Base-by-base conservation (phyloP, 1,139 yeast genomes). In the Schwanniomyces etchellsii region DNA sequence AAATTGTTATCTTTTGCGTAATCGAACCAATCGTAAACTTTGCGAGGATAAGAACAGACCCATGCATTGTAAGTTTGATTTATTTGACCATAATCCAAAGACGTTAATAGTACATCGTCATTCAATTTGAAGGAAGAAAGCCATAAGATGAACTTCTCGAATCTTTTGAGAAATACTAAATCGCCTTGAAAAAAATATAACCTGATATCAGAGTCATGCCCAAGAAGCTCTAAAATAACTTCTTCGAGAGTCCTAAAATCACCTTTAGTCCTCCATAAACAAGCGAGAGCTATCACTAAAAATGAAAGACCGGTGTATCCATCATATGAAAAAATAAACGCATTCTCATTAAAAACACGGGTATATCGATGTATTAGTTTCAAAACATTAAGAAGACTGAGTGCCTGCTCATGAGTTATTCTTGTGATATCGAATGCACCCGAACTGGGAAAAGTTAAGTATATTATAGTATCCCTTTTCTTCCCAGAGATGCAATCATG, bases 241-340 rank as follows among this genome's bases (percentile, higher is more conserved):
- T 53, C 52, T 36, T 63, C 68, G 16, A 45, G 31, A 4, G 49
- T 38, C n/a, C 43, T 43, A 22, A 14, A 13, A 7, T 28, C 24
- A 11, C 21, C 20, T 20, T 28, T 28, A 4, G 21, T 14, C 10
- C 28, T 27, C 21, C 22, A 28, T 11, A 31, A 14, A 18, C 34
- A 31, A 4, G 52, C 53, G 14, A 57, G 38, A 1, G 57, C 40
- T 25, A 62, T 48, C 3, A 55, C 39, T 24, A 64, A 42, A 20
- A 63, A 37, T 4, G 66, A 53, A 23, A 59, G 47, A 2, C 69
- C 69, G 10, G 71, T 62, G 36, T 60, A 64, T 0, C 71, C 70
- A 39, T 64, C 71, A 36, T 53, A 57, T 3, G 58, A 58, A 34
- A 58, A 62, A 4, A 62, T 42, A 32, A 62, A 60, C 3, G 60